These are phyloP conservation scores for Poterioochromonas sp. DNA, from an alignment of 352 stramenopile species.

Conservation along the genomic window DNA sequence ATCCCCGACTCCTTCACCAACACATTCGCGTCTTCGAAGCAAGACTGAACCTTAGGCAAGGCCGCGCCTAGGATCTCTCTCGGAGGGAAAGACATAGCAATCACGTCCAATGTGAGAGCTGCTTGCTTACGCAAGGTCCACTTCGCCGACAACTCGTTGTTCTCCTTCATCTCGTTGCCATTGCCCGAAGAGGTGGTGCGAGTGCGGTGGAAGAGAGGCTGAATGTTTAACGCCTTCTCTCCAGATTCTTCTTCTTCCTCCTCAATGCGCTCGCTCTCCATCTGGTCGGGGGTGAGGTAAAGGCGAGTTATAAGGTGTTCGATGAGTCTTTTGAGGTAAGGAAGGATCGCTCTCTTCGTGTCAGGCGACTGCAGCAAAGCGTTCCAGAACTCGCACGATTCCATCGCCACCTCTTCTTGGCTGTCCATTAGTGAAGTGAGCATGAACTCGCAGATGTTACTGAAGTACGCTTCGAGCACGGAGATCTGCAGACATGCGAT, in stretches of 20 bases:
- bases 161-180: not conserved
- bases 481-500: not conserved
- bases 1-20: not conserved
- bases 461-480: not conserved
- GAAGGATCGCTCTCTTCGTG: not conserved
- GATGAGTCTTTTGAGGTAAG: not conserved
- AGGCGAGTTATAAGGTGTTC: not conserved
- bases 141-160: not conserved
- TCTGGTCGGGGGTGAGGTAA: not conserved
- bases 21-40: not conserved
- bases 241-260: conserved; percentile 11
- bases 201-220: not conserved
- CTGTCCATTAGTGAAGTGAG: not conserved
- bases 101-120: not conserved
- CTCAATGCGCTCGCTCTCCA: not conserved
- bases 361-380: not conserved
- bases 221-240: not conserved
- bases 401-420: conserved; percentile 3
- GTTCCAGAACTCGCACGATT: not conserved
- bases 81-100: not conserved
- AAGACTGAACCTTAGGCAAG: not conserved
- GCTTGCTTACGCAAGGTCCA: conserved; percentile 17
- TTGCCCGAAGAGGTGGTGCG: not conserved
- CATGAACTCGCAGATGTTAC: conserved; percentile 2
- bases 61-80: not conserved